Evolutionary conservation across 139 green algal genomes (phyloP), one percentile per base, ranked within the genome.

Genomic region (Mesotaenium endlicherianum): DNA sequence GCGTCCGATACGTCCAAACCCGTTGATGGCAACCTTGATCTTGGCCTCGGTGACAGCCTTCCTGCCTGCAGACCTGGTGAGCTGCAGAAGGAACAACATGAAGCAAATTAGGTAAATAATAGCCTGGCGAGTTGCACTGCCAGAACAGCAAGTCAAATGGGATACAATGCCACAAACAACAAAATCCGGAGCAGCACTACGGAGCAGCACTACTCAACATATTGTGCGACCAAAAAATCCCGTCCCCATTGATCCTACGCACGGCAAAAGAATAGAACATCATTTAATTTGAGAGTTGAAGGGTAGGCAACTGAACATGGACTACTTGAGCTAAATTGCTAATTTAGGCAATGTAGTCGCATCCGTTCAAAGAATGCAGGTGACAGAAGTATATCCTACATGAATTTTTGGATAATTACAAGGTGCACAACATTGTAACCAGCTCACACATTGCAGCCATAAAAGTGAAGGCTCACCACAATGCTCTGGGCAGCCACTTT

Each of bases 1-100:
- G 77, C 95, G 94, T 42, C 89, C 95, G 91, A 99, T 99, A 86
- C 97, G 94, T 84, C 97, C 96, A 83, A 98, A 98, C 55, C 96
- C 96, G 90, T 99, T 99, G 93, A 99, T 99, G 83, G 95, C 96
- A 49, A 99, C 97, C 55, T 93, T 93, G 68, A 97, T 45, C 57
- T 94, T 81, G 83, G 91, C 50, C 70, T 68, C 83, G 90, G 36
- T 92, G 82, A 89, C 81, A 20, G 70, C 82, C 67, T 86, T 89
- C 70, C n/a, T 86, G 17, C 53, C 53, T 26, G 49, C 78, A 82
- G 80, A 84, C 26, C 20, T 57, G 49, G 39, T 36, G 71, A 67
- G 42, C 58, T 74, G 16, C 74, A 74, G 74, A 75, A 36, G 83
- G 75, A 50, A 53, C 40, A 86, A 74, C 30, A 78, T 8, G 45